Percentiles rank a stretch among this genome's conserved stretches.
Conservation (phyloP, 2,329 filamentous ascomycete genomes). For the Penicillium sp. region DNA sequence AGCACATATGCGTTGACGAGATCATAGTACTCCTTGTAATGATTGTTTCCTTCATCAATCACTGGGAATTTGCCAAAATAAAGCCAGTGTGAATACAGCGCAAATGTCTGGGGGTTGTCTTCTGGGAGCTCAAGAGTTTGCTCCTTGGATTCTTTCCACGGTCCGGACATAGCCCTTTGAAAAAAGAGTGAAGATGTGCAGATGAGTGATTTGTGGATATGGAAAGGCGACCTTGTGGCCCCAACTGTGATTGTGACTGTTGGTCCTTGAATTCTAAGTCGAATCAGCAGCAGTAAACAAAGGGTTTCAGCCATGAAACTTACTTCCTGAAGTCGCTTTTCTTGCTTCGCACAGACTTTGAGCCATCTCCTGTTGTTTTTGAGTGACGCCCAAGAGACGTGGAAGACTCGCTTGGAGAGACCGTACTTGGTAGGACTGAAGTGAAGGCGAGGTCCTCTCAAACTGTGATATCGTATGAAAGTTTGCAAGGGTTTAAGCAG, state of each 20-base stretch:
- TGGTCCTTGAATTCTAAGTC: background rate
- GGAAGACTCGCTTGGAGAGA: background rate
- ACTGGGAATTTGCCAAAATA: background rate
- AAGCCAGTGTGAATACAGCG: background rate
- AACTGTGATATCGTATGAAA: background rate
- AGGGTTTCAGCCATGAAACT: background rate
- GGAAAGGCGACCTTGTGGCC: background rate
- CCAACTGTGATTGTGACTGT: background rate
- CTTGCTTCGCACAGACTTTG: background rate
- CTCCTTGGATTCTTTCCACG: background rate
- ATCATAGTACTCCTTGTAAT: background rate
- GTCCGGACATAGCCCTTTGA: background rate
- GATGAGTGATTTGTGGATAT: background rate
- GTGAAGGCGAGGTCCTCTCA: background rate
- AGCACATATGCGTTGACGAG: background rate
- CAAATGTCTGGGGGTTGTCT: background rate
- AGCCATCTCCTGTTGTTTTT: background rate
- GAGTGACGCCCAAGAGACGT: background rate
- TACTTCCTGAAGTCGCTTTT: background rate
- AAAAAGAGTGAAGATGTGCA: background rate
- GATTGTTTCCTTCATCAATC: fast-evolving
- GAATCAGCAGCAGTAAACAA: background rate
- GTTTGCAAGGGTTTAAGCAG: background rate
- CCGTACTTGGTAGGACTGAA: background rate
- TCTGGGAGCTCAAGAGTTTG: background rate